phyloP scores from a whole-genome alignment of 2,329 filamentous ascomycete genomes.

The Exophiala mesophila region DNA sequence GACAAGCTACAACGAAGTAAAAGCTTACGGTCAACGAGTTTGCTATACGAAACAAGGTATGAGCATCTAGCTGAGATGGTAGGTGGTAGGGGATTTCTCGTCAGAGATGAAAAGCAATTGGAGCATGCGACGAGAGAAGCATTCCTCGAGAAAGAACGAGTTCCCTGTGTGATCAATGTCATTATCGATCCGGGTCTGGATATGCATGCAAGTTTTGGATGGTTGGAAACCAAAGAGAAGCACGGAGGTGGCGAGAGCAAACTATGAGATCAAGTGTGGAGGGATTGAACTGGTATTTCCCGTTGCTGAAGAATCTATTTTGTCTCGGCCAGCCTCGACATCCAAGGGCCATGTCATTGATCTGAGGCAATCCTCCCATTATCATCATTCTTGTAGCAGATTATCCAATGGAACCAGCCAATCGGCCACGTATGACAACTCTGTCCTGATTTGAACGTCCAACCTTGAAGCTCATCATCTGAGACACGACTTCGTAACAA shows the following conservation, averaged over 20 bases:
- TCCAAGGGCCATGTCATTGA: too few species aligned
- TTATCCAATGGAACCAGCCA: conserved; percentile 26
- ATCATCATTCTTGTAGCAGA: conserved; percentile 22
- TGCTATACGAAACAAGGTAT: conserved; percentile 53
- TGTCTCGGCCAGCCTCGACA: too few species aligned
- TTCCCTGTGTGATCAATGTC: conserved; percentile 50
- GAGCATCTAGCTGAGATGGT: conserved; percentile 52
- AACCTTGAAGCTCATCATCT: conserved; percentile 20
- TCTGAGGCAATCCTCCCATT: conserved; percentile 6
- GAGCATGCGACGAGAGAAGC: conserved; percentile 47
- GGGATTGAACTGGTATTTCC: too few species aligned
- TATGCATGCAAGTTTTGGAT: conserved; percentile 37
- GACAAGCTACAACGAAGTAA: conserved; percentile 24
- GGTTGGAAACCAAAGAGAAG: conserved; percentile 31
- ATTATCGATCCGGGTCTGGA: conserved; percentile 50
- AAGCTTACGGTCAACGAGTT: conserved; percentile 45
- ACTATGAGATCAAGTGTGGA: too few species aligned
- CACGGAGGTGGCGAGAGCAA: conserved; percentile 12
- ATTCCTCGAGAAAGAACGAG: conserved; percentile 41
- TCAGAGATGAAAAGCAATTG: conserved; percentile 49
- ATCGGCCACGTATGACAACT: conserved; percentile 25
- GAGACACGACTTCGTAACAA: conserved; percentile 44
- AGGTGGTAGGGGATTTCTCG: conserved; percentile 50
- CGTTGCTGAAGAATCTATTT: too few species aligned
- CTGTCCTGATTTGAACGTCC: conserved; percentile 26